Base-by-base conservation (phyloP, 257 asterid genomes). In the Linderniella brevidens region DNA sequence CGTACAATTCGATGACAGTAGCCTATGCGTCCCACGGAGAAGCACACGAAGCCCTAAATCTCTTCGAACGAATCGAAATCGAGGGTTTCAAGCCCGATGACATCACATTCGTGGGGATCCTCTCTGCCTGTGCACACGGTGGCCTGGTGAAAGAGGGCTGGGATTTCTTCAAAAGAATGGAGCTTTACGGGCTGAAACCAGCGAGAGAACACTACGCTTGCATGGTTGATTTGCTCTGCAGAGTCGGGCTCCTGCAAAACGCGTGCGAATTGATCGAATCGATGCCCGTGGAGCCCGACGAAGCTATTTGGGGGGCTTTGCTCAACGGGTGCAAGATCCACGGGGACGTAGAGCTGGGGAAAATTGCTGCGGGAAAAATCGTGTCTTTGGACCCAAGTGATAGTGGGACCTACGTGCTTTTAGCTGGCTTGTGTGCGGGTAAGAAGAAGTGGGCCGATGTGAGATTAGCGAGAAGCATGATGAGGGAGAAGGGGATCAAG, bases 61-160 rank as follows among this genome's bases (percentile, higher is more conserved):
- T 77, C 44, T 80, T 80, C 13, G 82, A 80, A 47, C 55, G 47
- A 56, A 56, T 77, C 62, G 63, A 4, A 35, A 47, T 46, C 44
- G 35, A 46, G 9, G 84, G 80, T 49, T 38, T 65, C 9, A 63
- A 63, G 58, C 92, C 92, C 1, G 92, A 84, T 42, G 63, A 58
- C 40, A 80, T 84, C 66, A 84, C 93, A 15, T 73, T 70, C 45
- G 76, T 80, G 5, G 93, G 93, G 1, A 58, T 80, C 48, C 71
- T 84, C 12, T 84, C 93, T 11, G 84, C 95, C 52, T 84, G 93
- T 9, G 86, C 84, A 32, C 93, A 84, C 50, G 79, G 86, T 8
- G 92, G 95, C 38, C 60, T 84, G 56, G 64, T 84, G 13, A 25
- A 59, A 50, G 61, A 65, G 56, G 93, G 92, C 18, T 63, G 83